phyloP scores from a whole-genome alignment of 2,329 filamentous ascomycete species.

The Beauveria scarabaeidicola region DNA sequence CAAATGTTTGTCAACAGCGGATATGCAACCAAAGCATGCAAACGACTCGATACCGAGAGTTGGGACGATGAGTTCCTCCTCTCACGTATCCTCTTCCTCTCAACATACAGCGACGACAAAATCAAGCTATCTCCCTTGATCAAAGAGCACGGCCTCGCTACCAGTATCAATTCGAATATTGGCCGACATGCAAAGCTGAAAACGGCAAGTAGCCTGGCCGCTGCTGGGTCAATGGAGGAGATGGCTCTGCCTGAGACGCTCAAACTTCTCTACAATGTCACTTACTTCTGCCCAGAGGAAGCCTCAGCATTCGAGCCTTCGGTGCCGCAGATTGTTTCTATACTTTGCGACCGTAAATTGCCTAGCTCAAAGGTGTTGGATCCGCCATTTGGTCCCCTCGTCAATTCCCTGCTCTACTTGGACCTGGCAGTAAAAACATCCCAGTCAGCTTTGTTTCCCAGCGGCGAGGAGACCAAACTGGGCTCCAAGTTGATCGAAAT shows the following conservation, averaged over 20 bases:
- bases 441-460: conserved; percentile 56
- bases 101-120: conserved; percentile 39
- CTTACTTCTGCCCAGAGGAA: conserved; percentile 61
- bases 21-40: conserved; percentile 55
- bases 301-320: conserved; percentile 55
- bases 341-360: conserved; percentile 54
- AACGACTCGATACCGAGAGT: conserved; percentile 62
- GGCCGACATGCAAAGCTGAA: conserved; percentile 53
- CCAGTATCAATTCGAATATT: conserved; percentile 62
- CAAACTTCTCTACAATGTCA: conserved; percentile 84
- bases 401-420: conserved; percentile 77
- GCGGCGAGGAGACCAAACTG: conserved; percentile 48
- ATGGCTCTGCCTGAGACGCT: conserved; percentile 77
- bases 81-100: conserved; percentile 36
- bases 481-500: conserved; percentile 60
- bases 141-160: conserved; percentile 30
- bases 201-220: conserved; percentile 22
- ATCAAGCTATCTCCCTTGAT: conserved; percentile 41
- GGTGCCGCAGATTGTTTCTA: conserved; percentile 59
- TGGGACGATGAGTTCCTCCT: conserved; percentile 79
- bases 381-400: conserved; percentile 58
- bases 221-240: conserved; percentile 54
- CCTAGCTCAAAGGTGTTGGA: conserved; percentile 60
- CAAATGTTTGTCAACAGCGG: conserved; percentile 33
- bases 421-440: conserved; percentile 52